phyloP scores from a whole-genome alignment of 1,139 yeast species.

The Taphrina flavorubra region DNA sequence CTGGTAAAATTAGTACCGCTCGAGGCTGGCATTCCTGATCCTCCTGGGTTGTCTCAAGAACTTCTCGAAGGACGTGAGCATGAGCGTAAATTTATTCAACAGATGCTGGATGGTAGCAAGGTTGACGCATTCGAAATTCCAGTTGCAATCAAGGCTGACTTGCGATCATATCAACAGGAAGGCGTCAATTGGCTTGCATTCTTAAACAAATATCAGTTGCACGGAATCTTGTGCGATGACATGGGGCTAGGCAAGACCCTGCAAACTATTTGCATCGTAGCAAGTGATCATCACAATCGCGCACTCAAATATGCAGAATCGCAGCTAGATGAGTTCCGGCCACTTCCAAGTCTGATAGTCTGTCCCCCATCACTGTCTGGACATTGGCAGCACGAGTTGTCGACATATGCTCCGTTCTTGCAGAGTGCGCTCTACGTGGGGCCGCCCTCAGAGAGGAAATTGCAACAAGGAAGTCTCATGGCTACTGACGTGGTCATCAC shows the following conservation, averaged over 20 bases:
- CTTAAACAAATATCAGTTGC: constrained; percentile 89
- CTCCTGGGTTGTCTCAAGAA: constrained; percentile 86
- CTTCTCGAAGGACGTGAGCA: constrained; percentile 86
- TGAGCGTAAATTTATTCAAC: constrained; percentile 92
- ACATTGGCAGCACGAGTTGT: constrained; percentile 97
- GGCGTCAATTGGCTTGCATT: constrained; percentile 99
- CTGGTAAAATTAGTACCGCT: constrained; percentile 93
- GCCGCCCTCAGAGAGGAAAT: constrained; percentile 74
- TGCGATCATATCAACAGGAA: constrained; percentile 95
- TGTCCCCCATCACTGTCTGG: constrained; percentile 99
- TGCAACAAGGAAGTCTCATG: constrained; percentile 62
- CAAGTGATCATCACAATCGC: constrained; percentile 91
- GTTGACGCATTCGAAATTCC: constrained; percentile 88
- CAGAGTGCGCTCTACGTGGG: constrained; percentile 89
- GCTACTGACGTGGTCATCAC: constrained; percentile 84
- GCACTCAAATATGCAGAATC: constrained; percentile 68
- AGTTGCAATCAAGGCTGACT: constrained; percentile 87
- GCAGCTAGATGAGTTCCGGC: constrained; percentile 68
- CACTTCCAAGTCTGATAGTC: constrained; percentile 80
- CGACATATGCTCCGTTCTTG: constrained; percentile 87
- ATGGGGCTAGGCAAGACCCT: constrained; percentile 98
- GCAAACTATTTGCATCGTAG: constrained; percentile 94
- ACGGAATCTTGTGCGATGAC: constrained; percentile 97
- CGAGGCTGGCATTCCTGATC: constrained; percentile 95
- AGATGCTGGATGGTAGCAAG: constrained; percentile 98